Base-by-base conservation (phyloP, 2,329 filamentous ascomycete species). In the Aspergillus sp. region DNA sequence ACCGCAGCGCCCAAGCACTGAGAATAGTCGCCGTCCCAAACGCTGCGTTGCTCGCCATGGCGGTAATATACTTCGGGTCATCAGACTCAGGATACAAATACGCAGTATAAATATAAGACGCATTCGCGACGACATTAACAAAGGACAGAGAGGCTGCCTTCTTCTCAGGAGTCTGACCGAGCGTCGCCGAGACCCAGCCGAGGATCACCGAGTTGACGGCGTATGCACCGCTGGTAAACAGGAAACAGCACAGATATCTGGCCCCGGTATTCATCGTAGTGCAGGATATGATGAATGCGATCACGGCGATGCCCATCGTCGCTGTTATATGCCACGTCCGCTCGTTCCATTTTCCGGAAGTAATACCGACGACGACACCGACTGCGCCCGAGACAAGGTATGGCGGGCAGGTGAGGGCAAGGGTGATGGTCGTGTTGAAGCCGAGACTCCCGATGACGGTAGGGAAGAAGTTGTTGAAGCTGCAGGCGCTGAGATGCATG, bases 361-460 rank as follows among this genome's bases (percentile, higher is more conserved):
- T 42, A 24, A 44, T 42, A 2, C 49, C 49, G 8, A 43, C 38
- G 7, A 34, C 15, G 26, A 52, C 17, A 1, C 36, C 38, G 8
- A 43, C 24, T 12, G 20, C 36, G 5, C 36, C 49, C 1, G 36
- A 52, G 12, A 60, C 48, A 9, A 63, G 24, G 22, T 59, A 63
- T 9, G 61, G 59, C 4, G 58, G 60, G 48, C 65, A 69, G 4
- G 79, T 83, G 3, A 83, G 72, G 1, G 79, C 74, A 2, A 83
- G 71, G 0, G 80, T 80, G 30, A 80, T 76, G 3, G 78, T 80
- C 0, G 59, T 69, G 50, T 66, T 71, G 66, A 80, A 81, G 0
- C 77, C 76, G 0, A 82, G 73, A 3, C 75, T 78, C 26, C 74
- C 65, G 32, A 81, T 74, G 1, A 79, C 75, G 2, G 76, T 75